Conservation (phyloP, 225 moss, liverwort and hornwort genomes). For the Climacium dendroides region DNA sequence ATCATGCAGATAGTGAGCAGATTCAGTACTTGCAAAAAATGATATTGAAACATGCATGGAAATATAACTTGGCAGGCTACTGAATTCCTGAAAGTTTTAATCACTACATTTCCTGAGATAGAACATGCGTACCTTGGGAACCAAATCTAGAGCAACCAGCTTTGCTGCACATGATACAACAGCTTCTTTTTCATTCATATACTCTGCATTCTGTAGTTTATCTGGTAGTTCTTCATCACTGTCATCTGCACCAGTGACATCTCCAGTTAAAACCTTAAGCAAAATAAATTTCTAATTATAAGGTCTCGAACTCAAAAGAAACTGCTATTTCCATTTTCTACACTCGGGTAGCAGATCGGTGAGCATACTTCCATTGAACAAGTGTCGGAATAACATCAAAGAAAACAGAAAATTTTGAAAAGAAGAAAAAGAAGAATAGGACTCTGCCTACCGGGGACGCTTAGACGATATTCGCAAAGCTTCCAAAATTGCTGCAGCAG, state of each 20-base stretch:
- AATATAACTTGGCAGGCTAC: neutral
- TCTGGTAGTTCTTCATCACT: constrained; percentile 62
- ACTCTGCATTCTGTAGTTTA: constrained; percentile 43
- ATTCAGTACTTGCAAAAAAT: neutral
- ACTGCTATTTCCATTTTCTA: neutral
- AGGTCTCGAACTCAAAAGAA: neutral
- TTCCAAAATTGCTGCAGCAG: constrained; percentile 74
- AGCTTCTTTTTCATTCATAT: constrained; percentile 80
- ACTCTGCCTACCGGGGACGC: constrained; percentile 33
- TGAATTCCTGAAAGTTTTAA: neutral
- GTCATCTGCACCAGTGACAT: constrained; percentile 45
- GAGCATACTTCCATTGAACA: neutral
- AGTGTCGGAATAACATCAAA: neutral
- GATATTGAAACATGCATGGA: neutral
- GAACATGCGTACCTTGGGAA: constrained; percentile 50
- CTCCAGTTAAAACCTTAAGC: neutral
- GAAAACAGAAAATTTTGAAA: neutral
- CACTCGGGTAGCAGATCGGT: neutral
- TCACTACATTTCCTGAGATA: neutral
- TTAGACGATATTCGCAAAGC: constrained; percentile 73
- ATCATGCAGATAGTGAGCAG: neutral
- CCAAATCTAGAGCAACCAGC: constrained; percentile 78
- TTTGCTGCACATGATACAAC: constrained; percentile 85
- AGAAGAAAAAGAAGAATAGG: neutral
- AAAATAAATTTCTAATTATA: neutral